Base-by-base conservation (phyloP, 2,329 filamentous ascomycete species). In the Fusarium veterinarium region DNA sequence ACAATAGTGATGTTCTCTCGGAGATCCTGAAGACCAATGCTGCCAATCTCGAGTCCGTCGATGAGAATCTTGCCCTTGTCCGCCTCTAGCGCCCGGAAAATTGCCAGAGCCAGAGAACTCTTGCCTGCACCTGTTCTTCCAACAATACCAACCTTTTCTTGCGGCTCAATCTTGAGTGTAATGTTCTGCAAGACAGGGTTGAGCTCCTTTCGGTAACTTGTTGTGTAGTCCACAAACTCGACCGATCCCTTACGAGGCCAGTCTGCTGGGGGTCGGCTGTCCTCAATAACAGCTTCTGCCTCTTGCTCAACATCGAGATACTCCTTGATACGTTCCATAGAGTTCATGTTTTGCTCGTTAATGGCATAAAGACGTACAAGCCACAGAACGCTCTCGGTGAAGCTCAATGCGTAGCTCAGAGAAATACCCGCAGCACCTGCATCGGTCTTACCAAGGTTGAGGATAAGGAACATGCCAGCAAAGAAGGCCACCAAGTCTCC, bases 261-360 rank as follows among this genome's bases (percentile, higher is more conserved):
- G 79, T 93, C 91, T 8, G 87, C 82, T 1, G 92, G 87, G 11
- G 96, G 96, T 33, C 94, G 89, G 72, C 90, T 93, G 66, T 95
- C 91, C 60, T 94, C 91, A 44, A 97, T 89, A 44, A 97, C 86
- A 2, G 93, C 87, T 1, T 89, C 86, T 2, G 96, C 95, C 83
- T 99, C 96, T 81, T 98, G 95, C 76, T 98, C 95, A 2, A 99
- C 93, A 48, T 98, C 94, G 40, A 98, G 89, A 79, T 98, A 99
- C 80, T 99, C 96, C 84, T 97, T 97, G 79, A 99, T 92, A 78
- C 96, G 93, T 83, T 99, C 96, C 53, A 98, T 95, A 6, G 95
- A 95, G 83, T 99, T 99, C 96, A 99, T 98, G 83, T 98, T 98
- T 83, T 99, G 96, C 83, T 99, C 96, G 78, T 98, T 98, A 79